Base-by-base conservation (phyloP, 768 basidiomycete species). In the Kwoniella sp. region DNA sequence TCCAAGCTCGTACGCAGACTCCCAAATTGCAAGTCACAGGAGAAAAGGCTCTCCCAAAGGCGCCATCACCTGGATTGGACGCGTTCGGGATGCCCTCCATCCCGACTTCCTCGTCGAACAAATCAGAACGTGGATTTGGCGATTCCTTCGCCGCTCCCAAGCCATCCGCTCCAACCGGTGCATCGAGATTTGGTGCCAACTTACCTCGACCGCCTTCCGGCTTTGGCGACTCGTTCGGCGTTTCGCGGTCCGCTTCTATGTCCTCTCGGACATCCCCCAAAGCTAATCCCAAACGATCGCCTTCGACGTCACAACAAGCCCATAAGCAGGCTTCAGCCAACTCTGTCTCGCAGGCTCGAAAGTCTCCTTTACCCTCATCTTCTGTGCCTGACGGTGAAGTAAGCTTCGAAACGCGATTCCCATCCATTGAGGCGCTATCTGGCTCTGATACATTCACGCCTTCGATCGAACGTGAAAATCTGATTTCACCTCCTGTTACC, bases 341-440 rank as follows among this genome's bases (percentile, higher is more conserved):
- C 12, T 59, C 59, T 1, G 33, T 52, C 9, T 55, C 62, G 1
- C 51, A 65, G 2, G 58, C 27, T 25, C 27, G 25, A 13, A 69
- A 63, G 21, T 30, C 59, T 1, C 64, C 81, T 7, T 60, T 50
- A 15, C 55, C 63, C 24, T 48, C 60, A 13, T 64, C 71, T 25
- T 58, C 71, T 13, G 58, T 64, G n/a, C 56, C 66, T 37, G 63
- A 72, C 40, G 65, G 64, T 13, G 67, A 75, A 29, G 29, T 63
- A 51, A 65, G 22, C 75, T 83, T 62, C 19, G 91, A 93, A 78
- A 84, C 86, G 29, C 84, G 90, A 56, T 96, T 90, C 78, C 93
- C 93, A 0, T 90, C 93, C 0, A 81, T 96, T 46, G 93, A 95
- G 76, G 89, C 90, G 63, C 82, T 94, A 12, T 58, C 65, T 5